Base-by-base conservation (phyloP, 257 asterid genomes). In the Nicotiana benthamiana region DNA sequence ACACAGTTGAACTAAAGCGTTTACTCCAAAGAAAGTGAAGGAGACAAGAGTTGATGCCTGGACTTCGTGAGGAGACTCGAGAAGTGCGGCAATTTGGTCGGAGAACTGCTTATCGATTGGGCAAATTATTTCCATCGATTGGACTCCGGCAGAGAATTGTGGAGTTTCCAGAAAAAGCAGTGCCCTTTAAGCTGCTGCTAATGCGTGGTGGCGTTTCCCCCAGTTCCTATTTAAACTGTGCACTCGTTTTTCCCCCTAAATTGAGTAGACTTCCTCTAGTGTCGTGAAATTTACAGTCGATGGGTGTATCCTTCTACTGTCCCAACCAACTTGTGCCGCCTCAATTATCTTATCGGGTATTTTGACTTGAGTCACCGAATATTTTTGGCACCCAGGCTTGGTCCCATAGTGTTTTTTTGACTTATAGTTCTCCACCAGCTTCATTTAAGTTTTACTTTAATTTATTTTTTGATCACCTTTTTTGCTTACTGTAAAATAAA, bases 61-160 rank as follows among this genome's bases (percentile, higher is more conserved):
- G 76, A 89, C 86, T 90, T 91, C 88, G 22, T 67, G 84, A 59
- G 82, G 86, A n/a, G 92, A 61, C 56, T 81, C 85, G 77, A 94
- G 93, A 81, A 94, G 92, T 70, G 79, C 36, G 27, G 97, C 82
- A 81, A 94, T 63, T 86, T 89, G 84, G 59, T 79, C 86, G 82
- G 90, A 80, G 79, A 88, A 89, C 24, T 59, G 83, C 75, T 84
- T 83, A 20, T 89, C 93, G 80, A 90, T 88, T 83, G 91, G 85
- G 84, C 89, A 89, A 61, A 68, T 51, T 56, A 88, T 32, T 75
- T 82, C 87, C 87, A 82, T 84, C 4, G 28, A 57, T 13, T 54
- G 26, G 18, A 17, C 75, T 40, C 5, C n/a, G 40, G 34, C 65
- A 10, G 18, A 34, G 4, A 20, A 70, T 12, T 43, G 57, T 3